Conservation (phyloP, 805 yeast species). For the Metschnikowia koreensis region DNA sequence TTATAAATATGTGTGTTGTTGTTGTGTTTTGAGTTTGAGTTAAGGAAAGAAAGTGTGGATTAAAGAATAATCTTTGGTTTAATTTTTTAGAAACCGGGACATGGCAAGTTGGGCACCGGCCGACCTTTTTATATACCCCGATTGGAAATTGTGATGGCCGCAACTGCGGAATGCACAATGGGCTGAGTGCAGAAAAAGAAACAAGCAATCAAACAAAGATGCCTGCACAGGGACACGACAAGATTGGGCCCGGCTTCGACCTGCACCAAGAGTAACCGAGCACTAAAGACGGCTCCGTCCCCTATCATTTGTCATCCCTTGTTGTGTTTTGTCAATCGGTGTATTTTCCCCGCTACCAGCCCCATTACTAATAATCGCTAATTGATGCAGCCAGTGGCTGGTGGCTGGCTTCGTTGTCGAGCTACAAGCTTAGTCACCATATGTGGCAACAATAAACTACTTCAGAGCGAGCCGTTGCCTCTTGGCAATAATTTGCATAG, state of each 20-base stretch:
- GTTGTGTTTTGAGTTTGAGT: not conserved
- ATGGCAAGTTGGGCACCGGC: not conserved
- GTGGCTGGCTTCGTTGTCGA: too few relatives aligned
- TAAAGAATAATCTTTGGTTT: not conserved
- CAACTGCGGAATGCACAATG: constrained; percentile 10
- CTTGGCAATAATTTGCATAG: too few relatives aligned
- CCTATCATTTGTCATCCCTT: not conserved
- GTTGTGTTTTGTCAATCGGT: too few relatives aligned
- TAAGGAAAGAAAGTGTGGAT: not conserved
- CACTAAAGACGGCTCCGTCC: not conserved
- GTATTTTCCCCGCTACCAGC: too few relatives aligned
- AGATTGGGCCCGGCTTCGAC: not conserved
- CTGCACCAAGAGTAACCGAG: not conserved
- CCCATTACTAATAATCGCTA: too few relatives aligned
- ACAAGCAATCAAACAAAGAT: constrained; percentile 4
- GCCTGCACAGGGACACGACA: not conserved
- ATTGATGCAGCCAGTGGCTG: too few relatives aligned
- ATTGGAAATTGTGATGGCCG: constrained; percentile 4
- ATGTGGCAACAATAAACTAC: too few relatives aligned
- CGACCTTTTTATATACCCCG: constrained; percentile 9
- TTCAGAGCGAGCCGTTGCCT: too few relatives aligned
- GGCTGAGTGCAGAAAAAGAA: constrained; percentile 5
- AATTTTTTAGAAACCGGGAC: not conserved
- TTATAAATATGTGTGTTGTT: constrained; percentile 1
- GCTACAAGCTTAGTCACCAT: too few relatives aligned